Conservation (phyloP, 306 rosid species). For the Fragaria ananassa region DNA sequence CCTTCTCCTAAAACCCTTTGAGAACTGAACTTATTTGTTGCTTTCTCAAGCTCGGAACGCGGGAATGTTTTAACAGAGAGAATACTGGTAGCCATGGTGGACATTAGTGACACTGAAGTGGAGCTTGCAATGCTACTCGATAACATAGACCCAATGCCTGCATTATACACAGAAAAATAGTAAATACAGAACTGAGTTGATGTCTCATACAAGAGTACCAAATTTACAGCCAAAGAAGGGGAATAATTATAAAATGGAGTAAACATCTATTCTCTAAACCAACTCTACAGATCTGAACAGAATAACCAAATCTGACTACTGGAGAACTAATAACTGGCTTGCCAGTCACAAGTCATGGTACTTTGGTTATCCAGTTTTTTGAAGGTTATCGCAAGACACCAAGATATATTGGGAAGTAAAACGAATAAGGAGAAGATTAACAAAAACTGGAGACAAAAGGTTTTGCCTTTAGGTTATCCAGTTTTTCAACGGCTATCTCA, state of each 20-base stretch:
- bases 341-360: background rate
- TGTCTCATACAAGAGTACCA: background rate
- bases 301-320: background rate
- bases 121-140: constrained; percentile 82
- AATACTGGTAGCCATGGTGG: constrained; percentile 66
- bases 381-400: background rate
- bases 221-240: background rate
- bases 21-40: constrained; percentile 75
- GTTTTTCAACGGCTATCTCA: background rate
- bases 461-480: background rate
- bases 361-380: background rate
- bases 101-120: constrained; percentile 63
- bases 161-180: constrained; percentile 22
- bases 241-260: background rate
- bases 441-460: background rate
- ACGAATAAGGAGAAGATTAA: background rate
- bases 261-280: background rate
- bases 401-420: background rate
- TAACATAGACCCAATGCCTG: constrained; percentile 66
- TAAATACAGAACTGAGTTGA: background rate
- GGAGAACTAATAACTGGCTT: background rate
- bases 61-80: constrained; percentile 75
- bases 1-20: constrained; percentile 88
- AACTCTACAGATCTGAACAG: constrained; percentile 8
- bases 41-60: constrained; percentile 78